Evolutionary conservation across 306 rosid genomes (phyloP), one percentile per base, ranked within the genome.

Genomic region (Corylus americana): DNA sequence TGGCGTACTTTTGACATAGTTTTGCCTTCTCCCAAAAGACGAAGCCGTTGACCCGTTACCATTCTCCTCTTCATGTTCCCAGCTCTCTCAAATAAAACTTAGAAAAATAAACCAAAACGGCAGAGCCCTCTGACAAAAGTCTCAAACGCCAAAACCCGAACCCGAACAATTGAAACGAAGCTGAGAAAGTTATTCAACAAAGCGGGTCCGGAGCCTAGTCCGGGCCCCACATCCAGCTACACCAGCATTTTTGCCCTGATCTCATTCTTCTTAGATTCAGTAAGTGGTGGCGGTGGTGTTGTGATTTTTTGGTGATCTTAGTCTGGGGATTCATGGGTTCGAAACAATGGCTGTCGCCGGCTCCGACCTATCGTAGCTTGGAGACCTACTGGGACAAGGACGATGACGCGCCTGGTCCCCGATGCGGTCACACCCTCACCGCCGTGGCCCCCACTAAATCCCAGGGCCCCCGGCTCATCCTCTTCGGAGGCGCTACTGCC

Each of bases 401-500:
- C 51, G 97, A 96, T 5, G 98, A 96, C 70, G 90, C 90, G 0
- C 99, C 99, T 48, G 99, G 99, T 7, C 98, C 99, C 44, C 97
- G 99, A 18, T 93, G 98, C 57, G 88, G 50, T 10, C 99, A 96
- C 84, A 93, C 98, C 0, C 94, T 96, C 75, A 96, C 99, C 11
- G 91, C 94, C 79, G 93, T 96, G 12, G 98, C 97, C 17, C 86
- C 99, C 83, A 89, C 97, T 54, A 93, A 93, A 84, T 76, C 97
- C 0, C 90, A 78, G 2, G 99, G 99, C 14, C 92, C 98, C 0
- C 93, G 97, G 6, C 88, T 96, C 66, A 96, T 96, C 82, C 91
- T 96, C 20, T 96, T 96, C 17, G 98, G 99, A 11, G 99, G 98
- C 18, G 91, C 98, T 81, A 96, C 99, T 29, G 99, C 99, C 82